Evolutionary conservation across 2,329 filamentous ascomycete species (phyloP), one percentile per base, ranked within the genome.

Genomic region (Microdochium bolleyi): DNA sequence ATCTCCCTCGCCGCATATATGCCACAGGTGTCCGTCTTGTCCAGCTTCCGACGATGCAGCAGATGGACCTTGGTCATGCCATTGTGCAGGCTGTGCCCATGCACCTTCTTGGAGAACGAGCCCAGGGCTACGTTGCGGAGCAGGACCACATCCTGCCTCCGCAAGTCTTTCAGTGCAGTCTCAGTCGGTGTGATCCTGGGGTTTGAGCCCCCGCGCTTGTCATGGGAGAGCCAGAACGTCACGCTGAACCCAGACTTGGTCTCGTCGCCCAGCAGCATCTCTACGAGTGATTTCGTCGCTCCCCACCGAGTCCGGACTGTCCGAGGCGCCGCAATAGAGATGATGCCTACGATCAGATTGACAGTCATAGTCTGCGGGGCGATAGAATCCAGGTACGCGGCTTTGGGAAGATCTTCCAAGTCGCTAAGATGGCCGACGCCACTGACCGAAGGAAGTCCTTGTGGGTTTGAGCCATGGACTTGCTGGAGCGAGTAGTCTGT

Each of bases 201-300:
- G 19, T 22, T 19, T 22, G 14, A 1, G 71, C 65, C 10, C 79
- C 60, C 2, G 62, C 58, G 27, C 64, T 64, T 11, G 54, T 67
- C 54, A 73, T 66, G 41, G 61, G 57, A 58, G 1, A 95, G 72
- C 92, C 92, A 97, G 65, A 95, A 90, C 2, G 87, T 92, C 52
- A 96, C 76, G 25, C 78, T 82, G 69, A 96, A 95, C 2, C 87
- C 88, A 0, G 88, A 82, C 57, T 78, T 82, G 0, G 91, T 95
- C 51, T 96, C 88, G 66, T 97, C 92, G 4, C 88, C 92, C 1
- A 96, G 83, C 1, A 92, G 73, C 2, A 94, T 68, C 67, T 95
- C 90, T 41, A 92, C 73, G 2, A 95, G 76, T 5, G 87, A 80
- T 51, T 85, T 76, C 7, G 75, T 73, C 11, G 71, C 69, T 24